Conservation (phyloP, 495 filamentous ascomycete species). For the Aspergillus saccharolyticus region DNA sequence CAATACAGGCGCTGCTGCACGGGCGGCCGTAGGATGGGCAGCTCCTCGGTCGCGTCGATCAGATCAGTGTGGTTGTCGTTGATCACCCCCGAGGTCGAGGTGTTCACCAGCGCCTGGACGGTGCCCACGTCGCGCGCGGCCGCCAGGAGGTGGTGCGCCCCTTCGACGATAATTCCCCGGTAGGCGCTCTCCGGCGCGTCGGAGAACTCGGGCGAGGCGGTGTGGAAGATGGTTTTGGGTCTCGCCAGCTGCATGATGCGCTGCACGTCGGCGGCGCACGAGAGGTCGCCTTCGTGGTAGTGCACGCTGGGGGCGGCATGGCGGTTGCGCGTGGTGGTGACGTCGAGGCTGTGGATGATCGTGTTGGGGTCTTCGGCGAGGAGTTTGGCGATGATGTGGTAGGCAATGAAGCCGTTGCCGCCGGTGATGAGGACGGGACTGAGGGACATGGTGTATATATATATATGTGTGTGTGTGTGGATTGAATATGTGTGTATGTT, state of each 20-base stretch:
- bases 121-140: not conserved
- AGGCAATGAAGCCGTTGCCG: constrained; percentile 12
- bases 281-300: constrained; percentile 9
- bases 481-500: too few relatives aligned
- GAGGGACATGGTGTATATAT: not conserved
- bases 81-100: constrained; percentile 10
- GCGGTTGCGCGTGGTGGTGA: constrained; percentile 5
- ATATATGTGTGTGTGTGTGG: too few relatives aligned
- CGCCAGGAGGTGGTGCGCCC: constrained; percentile 4
- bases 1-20: constrained; percentile 10
- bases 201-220: constrained; percentile 13
- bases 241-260: constrained; percentile 5
- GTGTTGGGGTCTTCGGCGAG: constrained; percentile 6
- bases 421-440: constrained; percentile 11
- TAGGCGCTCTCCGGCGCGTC: constrained; percentile 5
- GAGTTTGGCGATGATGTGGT: constrained; percentile 13
- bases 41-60: constrained; percentile 4
- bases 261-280: not conserved
- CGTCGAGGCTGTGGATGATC: constrained; percentile 7
- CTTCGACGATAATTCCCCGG: constrained; percentile 2
- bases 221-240: constrained; percentile 11
- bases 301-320: not conserved
- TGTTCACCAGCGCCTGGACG: constrained; percentile 7
- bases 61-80: constrained; percentile 14
- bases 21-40: constrained; percentile 8